Evolutionary conservation across 139 green algal genomes (phyloP), one percentile per base, ranked within the genome.

Genomic region (Closterium sp.): DNA sequence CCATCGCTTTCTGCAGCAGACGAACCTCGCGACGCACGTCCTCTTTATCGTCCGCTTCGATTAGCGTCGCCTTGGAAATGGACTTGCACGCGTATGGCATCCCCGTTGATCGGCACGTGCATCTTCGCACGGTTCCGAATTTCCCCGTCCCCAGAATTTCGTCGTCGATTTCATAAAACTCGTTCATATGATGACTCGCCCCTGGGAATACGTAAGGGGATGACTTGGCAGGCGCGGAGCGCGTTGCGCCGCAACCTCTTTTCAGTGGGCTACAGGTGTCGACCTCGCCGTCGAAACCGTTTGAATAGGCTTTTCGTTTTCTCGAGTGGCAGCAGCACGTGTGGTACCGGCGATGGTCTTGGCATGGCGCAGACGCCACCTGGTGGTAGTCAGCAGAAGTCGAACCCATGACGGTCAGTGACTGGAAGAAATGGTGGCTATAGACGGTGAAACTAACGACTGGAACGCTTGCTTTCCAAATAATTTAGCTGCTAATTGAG

Each of bases 41-140:
- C 87, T 91, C 24, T 11, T 70, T 38, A 28, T 91, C 91, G 9
- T 86, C 31, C 19, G 87, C 31, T 24, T 31, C 31, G 21, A 42
- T 86, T 21, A 94, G 30, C 38, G 27, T 91, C 22, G 21, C 24
- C 84, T 94, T 92, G 21, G n/a, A 28, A 73, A 94, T 89, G 29
- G 32, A 93, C 88, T 94, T 94, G 34, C 97, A 98, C 11, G 97
- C 97, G 29, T 95, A 97, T 62, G 95, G 31, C 73, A 96, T 50
- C 13, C 95, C 95, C 2, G 91, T 90, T 38, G 29, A 86, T 30
- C 42, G 27, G 32, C 62, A 34, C 19, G 50, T 85, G 29, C 45
- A 86, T 22, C 73, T n/a, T 13, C 86, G 86, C 21, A 38, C 32
- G 31, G 86, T 86, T 24, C 91, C 91, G 24, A 91, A 93, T 31